Evolutionary conservation across 78 protist species (phyloP).

Genomic region (Emiliania huxleyi): DNA sequence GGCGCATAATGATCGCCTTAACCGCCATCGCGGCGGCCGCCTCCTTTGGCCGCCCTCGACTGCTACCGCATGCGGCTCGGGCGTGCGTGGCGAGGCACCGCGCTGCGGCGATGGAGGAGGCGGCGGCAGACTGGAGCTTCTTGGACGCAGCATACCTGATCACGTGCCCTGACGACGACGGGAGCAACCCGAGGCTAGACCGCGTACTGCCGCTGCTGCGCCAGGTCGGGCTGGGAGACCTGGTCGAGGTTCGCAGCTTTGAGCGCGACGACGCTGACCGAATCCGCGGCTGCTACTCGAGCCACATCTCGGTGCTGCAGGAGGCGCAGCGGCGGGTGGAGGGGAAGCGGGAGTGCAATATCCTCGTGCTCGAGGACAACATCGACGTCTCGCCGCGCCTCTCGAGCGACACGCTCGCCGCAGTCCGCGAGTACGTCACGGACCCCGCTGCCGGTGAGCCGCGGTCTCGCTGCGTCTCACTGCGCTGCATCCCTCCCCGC

Average conservation of each 20-base stretch:
- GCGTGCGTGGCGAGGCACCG: too few relatives aligned
- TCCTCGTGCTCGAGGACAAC: constrained; percentile 18
- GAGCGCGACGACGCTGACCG: not conserved
- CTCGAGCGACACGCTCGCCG: not conserved
- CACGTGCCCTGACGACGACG: constrained; percentile 9
- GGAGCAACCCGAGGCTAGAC: not conserved
- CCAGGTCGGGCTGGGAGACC: not conserved
- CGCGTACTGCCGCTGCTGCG: not conserved
- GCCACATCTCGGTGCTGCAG: not conserved
- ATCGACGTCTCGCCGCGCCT: not conserved
- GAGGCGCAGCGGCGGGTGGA: not conserved
- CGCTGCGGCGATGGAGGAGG: too few relatives aligned
- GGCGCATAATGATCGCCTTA: too few relatives aligned
- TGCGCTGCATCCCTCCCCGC: too few relatives aligned
- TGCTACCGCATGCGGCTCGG: too few relatives aligned
- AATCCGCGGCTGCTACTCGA: not conserved
- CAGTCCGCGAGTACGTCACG: not conserved
- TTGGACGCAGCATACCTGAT: not conserved
- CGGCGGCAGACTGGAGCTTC: not conserved
- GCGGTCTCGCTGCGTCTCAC: too few relatives aligned
- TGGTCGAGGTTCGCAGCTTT: not conserved
- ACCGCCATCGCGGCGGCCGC: too few relatives aligned
- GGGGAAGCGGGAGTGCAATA: too few relatives aligned
- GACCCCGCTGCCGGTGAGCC: not conserved
- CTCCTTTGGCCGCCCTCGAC: too few relatives aligned